Base-by-base conservation (phyloP, 352 stramenopile species). In the Pythium graminicola region DNA sequence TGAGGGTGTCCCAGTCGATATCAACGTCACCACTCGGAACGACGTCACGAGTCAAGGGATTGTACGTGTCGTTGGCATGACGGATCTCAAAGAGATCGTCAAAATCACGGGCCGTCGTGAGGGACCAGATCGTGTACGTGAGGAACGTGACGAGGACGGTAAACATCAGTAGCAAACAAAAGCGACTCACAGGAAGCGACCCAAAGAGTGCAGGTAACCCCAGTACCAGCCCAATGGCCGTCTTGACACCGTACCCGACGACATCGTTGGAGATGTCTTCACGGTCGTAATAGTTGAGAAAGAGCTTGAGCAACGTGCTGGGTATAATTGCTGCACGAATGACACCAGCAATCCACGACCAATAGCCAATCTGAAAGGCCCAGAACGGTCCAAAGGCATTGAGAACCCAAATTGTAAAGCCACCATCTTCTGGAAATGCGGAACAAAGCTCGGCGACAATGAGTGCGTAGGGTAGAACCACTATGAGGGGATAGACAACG, bases 401-500 rank as follows among this genome's bases (percentile, higher is more conserved):
- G 27, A 81, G 77, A 35, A 93, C 76, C 82, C 82, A 93, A 44
- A 70, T 87, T 54, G 76, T 88, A 47, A 87, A 89, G 54, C 82
- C 89, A n/a, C 69, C 71, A 50, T 93, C 77, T 17, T 80, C 89
- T 11, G 80, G 80, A 46, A 91, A 90, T 29, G 82, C 73, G 4
- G 75, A 76, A 56, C 89, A 89, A 20, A 93, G 70, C 64, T 61
- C 54, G 4, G 45, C 17, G 14, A 62, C 22, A 13, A 98, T 81
- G n/a, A n/a, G n/a, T n/a, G n/a, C n/a, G 40, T 95, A 69, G 6
- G 74, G 80, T 60, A 96, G 89, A 14, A 87, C 88, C 4, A 97
- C 24, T 0, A 69, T 76, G n/a, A n/a, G n/a, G 76, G 86, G 96
- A 9, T 95, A 52, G 10, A 95, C 62, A 4, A 87, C 84, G 27